These are phyloP conservation scores for Sequoia sempervirens DNA, from an alignment of 75 land plant species.

Conservation along the genomic window DNA sequence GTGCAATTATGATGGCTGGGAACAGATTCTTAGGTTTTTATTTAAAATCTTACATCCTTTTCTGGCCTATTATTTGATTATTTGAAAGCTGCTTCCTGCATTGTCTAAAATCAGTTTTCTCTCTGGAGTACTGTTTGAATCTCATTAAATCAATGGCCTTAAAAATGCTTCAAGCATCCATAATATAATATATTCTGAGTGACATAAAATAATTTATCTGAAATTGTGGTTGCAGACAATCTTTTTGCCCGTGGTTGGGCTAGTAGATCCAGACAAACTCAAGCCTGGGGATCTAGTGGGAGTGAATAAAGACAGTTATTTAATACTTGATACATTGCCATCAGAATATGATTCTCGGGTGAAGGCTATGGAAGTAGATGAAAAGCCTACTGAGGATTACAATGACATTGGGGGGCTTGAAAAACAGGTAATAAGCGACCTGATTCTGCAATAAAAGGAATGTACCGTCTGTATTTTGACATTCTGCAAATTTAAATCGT, in stretches of 20 bases:
- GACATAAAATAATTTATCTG: neutral
- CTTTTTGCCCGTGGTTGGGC: constrained; percentile 98
- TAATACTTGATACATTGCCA: constrained; percentile 97
- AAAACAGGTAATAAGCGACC: constrained; percentile 66
- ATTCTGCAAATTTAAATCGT: neutral
- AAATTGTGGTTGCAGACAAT: constrained; percentile 68
- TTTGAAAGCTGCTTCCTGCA: neutral
- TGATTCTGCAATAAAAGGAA: neutral
- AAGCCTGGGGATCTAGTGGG: constrained; percentile 99
- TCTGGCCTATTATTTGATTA: neutral
- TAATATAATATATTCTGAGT: neutral
- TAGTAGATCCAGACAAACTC: constrained; percentile 89
- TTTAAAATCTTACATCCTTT: neutral
- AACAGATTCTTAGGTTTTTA: neutral
- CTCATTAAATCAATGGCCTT: too few species aligned
- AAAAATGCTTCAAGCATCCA: too few species aligned
- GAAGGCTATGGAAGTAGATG: constrained; percentile 99
- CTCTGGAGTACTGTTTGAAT: too few species aligned
- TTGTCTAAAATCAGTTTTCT: neutral
- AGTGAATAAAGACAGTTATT: constrained; percentile 96
- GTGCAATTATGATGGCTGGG: neutral
- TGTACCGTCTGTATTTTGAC: neutral
- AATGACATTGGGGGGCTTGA: constrained; percentile 98
- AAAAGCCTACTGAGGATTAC: constrained; percentile 98
- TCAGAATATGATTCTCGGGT: constrained; percentile 99